These are phyloP conservation scores for Ramicandelaber brevisporus DNA, from an alignment of 192 early-diverging fungal genomes.

Conservation along the genomic window DNA sequence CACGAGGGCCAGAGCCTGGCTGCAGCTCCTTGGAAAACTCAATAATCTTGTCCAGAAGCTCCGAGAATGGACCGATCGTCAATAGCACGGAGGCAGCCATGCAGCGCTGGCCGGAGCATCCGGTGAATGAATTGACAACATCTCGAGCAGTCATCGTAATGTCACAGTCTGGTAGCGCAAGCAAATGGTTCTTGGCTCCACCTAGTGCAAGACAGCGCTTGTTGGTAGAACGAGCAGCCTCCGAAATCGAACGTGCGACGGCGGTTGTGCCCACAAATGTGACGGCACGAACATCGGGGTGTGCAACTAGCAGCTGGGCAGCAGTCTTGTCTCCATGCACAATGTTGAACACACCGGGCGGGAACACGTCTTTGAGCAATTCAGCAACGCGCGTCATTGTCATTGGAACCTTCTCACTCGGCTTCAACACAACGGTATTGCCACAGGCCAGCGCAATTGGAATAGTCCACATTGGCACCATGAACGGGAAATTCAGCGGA, in stretches of 20 bases:
- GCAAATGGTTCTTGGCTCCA: constrained; percentile 51
- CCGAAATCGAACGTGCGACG: constrained; percentile 34
- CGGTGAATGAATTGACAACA: constrained; percentile 46
- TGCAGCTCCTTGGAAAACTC: constrained; percentile 21
- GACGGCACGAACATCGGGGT: constrained; percentile 33
- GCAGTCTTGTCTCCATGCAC: constrained; percentile 28
- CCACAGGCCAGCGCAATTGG: constrained; percentile 42
- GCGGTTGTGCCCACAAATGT: constrained; percentile 60
- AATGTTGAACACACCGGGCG: constrained; percentile 48
- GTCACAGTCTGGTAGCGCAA: constrained; percentile 52
- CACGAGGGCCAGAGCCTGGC: constrained; percentile 21
- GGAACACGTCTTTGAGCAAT: constrained; percentile 27
- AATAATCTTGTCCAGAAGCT: constrained; percentile 31
- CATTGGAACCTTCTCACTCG: constrained; percentile 57
- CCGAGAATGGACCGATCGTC: constrained; percentile 36
- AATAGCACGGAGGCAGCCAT: constrained; percentile 53
- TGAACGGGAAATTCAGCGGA: constrained; percentile 65
- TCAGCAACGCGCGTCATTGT: constrained; percentile 42
- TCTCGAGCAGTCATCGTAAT: constrained; percentile 52
- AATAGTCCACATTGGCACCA: constrained; percentile 66
- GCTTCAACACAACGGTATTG: constrained; percentile 56
- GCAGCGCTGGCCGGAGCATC: constrained; percentile 55
- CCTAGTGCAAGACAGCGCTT: constrained; percentile 54
- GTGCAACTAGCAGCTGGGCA: constrained; percentile 28
- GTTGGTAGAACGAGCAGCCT: constrained; percentile 17